Evolutionary conservation across 2,329 filamentous ascomycete genomes (phyloP).

Genomic region (Fusarium chaquense): DNA sequence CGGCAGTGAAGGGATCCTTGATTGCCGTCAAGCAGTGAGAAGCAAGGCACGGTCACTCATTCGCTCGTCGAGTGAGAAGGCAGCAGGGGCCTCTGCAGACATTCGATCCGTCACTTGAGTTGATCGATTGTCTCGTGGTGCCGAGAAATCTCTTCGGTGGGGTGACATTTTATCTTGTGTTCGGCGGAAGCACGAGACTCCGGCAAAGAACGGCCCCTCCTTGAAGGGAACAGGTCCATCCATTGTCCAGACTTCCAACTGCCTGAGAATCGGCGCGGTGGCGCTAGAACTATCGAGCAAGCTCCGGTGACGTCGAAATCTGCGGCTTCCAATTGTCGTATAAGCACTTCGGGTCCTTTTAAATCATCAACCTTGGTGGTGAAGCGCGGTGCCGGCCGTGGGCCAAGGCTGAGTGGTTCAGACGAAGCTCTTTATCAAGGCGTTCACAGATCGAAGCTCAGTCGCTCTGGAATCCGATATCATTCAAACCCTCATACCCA

Average conservation of each 20-base stretch:
- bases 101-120: conserved; percentile 47
- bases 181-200: conserved; percentile 44
- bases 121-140: conserved; percentile 48
- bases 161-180: conserved; percentile 44
- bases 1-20: conserved; percentile 27
- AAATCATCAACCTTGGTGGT: conserved; percentile 33
- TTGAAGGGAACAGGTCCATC: conserved; percentile 33
- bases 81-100: conserved; percentile 37
- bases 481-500: conserved; percentile 7
- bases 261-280: conserved; percentile 44
- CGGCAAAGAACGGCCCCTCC: conserved; percentile 38
- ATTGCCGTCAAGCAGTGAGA: conserved; percentile 21
- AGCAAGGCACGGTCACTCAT: conserved; percentile 30
- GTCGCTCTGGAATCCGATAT: conserved; percentile 11
- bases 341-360: conserved; percentile 43
- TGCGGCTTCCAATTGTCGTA: conserved; percentile 41
- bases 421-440: conserved; percentile 36
- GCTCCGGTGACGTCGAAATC: conserved; percentile 44
- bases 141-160: conserved; percentile 49
- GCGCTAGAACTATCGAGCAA: conserved; percentile 43
- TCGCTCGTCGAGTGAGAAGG: conserved; percentile 34
- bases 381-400: conserved; percentile 40
- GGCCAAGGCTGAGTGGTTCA: conserved; percentile 36
- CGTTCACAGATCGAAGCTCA: conserved; percentile 34
- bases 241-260: conserved; percentile 30